Evolutionary conservation across 2,329 filamentous ascomycete species (phyloP).

Genomic region (Colletotrichum navitas): DNA sequence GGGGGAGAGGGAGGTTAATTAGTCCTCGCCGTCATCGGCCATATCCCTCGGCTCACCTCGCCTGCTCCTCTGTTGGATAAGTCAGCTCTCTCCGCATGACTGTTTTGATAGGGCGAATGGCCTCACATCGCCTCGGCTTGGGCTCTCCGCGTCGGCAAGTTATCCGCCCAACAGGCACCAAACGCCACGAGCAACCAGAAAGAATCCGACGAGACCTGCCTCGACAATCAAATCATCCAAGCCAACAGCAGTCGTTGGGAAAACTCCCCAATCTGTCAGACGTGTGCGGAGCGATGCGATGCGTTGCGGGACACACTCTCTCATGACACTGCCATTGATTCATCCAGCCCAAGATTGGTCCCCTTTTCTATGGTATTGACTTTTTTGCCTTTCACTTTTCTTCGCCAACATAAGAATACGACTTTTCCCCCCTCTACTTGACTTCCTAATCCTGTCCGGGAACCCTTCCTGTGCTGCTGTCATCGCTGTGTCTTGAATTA

Average conservation of each 20-base stretch:
- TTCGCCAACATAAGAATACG: conserved; percentile 29
- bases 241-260: background rate
- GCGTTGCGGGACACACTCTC: conserved; percentile 6
- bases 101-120: background rate
- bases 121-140: background rate
- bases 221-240: background rate
- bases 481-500: conserved; percentile 52
- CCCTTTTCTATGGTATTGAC: conserved; percentile 41
- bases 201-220: background rate
- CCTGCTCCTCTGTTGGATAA: no score
- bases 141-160: no score
- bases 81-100: background rate
- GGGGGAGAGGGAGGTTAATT: background rate
- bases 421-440: conserved; percentile 21
- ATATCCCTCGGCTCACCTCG: background rate
- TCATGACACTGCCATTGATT: conserved; percentile 41
- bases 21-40: conserved; percentile 8
- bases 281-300: background rate
- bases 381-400: conserved; percentile 30
- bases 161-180: background rate
- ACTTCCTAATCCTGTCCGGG: conserved; percentile 26
- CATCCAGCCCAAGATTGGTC: conserved; percentile 38
- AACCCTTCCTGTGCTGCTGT: conserved; percentile 27
- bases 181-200: background rate
- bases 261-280: background rate